phyloP scores from a whole-genome alignment of 805 yeast genomes.

The Isabelozyma gotoi region DNA sequence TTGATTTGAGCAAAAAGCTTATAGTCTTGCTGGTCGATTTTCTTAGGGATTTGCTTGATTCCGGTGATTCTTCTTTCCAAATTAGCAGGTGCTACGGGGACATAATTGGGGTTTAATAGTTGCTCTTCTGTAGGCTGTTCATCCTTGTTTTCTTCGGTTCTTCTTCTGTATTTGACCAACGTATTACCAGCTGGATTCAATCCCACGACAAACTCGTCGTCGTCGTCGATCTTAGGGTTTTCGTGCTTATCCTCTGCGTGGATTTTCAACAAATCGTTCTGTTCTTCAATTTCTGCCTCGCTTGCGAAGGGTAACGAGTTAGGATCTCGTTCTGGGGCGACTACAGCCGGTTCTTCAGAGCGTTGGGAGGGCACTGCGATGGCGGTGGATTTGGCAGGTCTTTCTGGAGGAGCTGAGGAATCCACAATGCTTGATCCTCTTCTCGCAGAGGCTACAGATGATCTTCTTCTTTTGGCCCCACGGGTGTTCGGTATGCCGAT shows the following conservation, averaged over 20 bases:
- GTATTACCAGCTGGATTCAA: conserved; percentile 27
- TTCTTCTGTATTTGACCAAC: conserved; percentile 26
- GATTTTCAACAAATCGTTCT: neutral
- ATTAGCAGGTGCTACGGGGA: conserved; percentile 40
- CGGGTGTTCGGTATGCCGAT: conserved; percentile 39
- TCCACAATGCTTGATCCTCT: neutral
- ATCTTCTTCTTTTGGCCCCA: conserved; percentile 27
- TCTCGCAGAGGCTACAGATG: conserved; percentile 12
- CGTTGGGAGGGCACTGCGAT: neutral
- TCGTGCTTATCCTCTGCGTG: neutral
- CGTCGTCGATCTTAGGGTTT: conserved; percentile 5
- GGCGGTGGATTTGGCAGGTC: too few relatives aligned
- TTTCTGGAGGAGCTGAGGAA: too few relatives aligned
- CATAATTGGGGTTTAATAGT: conserved; percentile 12
- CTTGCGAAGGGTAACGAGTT: neutral
- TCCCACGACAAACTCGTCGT: conserved; percentile 28
- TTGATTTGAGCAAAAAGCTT: conserved; percentile 43
- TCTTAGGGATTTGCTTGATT: conserved; percentile 35
- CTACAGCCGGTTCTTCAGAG: neutral
- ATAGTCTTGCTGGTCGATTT: conserved; percentile 27
- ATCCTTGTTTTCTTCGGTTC: conserved; percentile 4
- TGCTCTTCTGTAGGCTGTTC: conserved; percentile 9
- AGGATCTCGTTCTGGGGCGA: neutral
- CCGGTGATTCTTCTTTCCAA: conserved; percentile 31
- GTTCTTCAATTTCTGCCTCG: neutral